phyloP scores from a whole-genome alignment of 176 grass and related monocot species.

The Neostapfia colusana region DNA sequence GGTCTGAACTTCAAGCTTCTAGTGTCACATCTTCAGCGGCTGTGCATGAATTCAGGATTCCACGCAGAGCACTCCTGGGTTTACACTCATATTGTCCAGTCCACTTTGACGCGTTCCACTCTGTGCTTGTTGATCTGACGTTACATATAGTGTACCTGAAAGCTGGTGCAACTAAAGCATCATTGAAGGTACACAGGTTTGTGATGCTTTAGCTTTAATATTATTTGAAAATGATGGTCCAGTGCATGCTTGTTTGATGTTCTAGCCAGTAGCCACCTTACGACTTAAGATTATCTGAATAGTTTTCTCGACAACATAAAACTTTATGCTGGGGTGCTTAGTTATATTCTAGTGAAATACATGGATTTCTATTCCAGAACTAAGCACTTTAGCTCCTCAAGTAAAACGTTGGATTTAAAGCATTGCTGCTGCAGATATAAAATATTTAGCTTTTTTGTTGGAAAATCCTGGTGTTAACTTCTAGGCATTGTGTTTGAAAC shows the following conservation, averaged over 20 bases:
- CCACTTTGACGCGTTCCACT: conserved; percentile 91
- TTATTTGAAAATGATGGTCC: conserved; percentile 34
- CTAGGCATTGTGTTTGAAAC: neutral
- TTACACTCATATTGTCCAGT: conserved; percentile 95
- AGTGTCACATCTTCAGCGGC: conserved; percentile 60
- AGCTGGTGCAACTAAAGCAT: conserved; percentile 70
- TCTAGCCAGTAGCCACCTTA: conserved; percentile 17
- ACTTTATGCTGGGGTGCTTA: neutral
- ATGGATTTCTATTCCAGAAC: conserved; percentile 16
- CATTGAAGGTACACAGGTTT: conserved; percentile 94
- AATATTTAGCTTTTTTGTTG: neutral
- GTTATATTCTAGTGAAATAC: neutral
- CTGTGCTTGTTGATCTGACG: conserved; percentile 87
- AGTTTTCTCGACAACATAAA: conserved; percentile 27
- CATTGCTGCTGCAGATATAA: neutral
- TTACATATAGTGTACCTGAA: conserved; percentile 90
- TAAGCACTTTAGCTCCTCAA: conserved; percentile 11
- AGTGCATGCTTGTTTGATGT: conserved; percentile 24
- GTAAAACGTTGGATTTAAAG: neutral
- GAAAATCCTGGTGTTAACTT: neutral
- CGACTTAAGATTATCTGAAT: conserved; percentile 12
- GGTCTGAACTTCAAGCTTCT: conserved; percentile 72
- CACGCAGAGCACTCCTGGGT: conserved; percentile 75
- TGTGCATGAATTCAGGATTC: conserved; percentile 94
- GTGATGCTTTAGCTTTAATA: conserved; percentile 68